These are phyloP conservation scores for Vigna nakashimae DNA, from an alignment of 306 rosid genomes.

Conservation along the genomic window DNA sequence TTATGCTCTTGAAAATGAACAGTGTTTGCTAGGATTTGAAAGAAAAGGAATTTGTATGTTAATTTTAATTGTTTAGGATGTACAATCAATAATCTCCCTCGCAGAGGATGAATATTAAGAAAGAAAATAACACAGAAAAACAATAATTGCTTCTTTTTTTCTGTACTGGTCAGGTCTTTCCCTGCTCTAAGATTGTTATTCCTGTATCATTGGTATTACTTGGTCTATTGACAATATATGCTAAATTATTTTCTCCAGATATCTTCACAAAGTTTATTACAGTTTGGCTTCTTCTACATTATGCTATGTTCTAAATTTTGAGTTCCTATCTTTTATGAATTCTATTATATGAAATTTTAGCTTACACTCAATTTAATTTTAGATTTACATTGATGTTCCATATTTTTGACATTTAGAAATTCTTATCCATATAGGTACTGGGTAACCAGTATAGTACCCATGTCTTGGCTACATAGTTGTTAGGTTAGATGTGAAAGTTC, in stretches of 20 bases:
- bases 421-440: background rate
- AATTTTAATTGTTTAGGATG: too few species aligned
- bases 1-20: too few species aligned
- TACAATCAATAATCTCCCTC: too few species aligned
- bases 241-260: background rate
- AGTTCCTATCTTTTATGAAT: background rate
- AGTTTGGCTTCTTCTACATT: background rate
- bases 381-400: background rate
- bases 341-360: background rate
- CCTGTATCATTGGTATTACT: background rate
- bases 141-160: background rate
- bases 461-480: background rate
- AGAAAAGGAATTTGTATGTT: too few species aligned
- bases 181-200: background rate
- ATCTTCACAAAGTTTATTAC: background rate
- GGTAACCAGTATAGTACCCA: background rate
- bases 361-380: background rate
- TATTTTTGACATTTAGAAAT: background rate
- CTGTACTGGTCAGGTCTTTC: background rate
- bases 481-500: background rate
- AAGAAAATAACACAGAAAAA: too few species aligned
- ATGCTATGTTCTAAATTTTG: background rate
- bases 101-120: too few species aligned
- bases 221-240: background rate
- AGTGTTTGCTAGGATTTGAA: too few species aligned